Evolutionary conservation across 768 basidiomycete genomes (phyloP).

Genomic region (Podaxis rugospora): DNA sequence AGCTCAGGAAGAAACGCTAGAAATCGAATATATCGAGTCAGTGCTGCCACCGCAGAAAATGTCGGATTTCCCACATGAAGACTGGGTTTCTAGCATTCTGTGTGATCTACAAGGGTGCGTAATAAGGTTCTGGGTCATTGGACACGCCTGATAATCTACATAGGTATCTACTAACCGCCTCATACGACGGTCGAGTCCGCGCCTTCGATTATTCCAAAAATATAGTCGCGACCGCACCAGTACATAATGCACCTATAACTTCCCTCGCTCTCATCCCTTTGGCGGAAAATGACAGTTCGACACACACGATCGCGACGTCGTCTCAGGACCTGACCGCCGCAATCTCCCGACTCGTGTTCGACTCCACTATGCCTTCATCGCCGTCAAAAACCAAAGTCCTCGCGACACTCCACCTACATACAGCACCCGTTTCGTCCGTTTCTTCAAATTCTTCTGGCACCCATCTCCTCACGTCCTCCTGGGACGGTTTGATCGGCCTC

Average conservation of each 20-base stretch:
- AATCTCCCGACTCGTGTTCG: constrained; percentile 36
- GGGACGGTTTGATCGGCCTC: constrained; percentile 83
- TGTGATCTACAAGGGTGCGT: constrained; percentile 52
- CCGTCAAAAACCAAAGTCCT: constrained; percentile 35
- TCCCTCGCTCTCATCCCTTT: constrained; percentile 54
- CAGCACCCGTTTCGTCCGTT: constrained; percentile 73
- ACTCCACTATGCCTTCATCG: constrained; percentile 6
- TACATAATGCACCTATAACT: constrained; percentile 66
- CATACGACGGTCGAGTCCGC: constrained; percentile 77
- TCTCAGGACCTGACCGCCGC: constrained; percentile 79
- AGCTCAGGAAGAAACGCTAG: constrained; percentile 78
- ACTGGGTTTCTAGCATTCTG: constrained; percentile 88
- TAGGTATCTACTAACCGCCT: constrained; percentile 71
- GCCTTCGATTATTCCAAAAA: constrained; percentile 69
- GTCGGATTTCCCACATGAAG: constrained; percentile 78
- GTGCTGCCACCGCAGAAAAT: constrained; percentile 83
- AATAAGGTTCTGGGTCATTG: background rate
- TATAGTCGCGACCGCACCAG: constrained; percentile 39
- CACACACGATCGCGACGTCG: constrained; percentile 53
- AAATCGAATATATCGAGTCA: constrained; percentile 90
- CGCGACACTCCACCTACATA: constrained; percentile 81
- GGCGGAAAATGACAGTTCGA: constrained; percentile 19
- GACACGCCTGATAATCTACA: background rate
- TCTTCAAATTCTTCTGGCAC: constrained; percentile 48
- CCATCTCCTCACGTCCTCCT: constrained; percentile 76